These are phyloP conservation scores for Solanum corneliomulleri DNA, from an alignment of 257 asterid genomes.

Conservation along the genomic window DNA sequence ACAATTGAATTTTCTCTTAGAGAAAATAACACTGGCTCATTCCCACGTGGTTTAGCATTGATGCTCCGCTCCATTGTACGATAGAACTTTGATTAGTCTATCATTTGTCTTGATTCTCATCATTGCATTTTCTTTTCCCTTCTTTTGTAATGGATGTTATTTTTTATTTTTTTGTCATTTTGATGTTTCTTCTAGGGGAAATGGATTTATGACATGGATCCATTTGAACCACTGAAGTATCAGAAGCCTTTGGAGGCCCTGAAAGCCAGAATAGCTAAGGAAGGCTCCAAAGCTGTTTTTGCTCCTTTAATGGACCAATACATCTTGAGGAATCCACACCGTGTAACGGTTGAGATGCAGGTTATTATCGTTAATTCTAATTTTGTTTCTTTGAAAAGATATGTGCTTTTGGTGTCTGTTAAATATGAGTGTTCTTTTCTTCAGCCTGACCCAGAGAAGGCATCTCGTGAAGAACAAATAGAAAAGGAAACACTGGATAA, in stretches of 20 bases:
- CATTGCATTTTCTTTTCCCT: background rate
- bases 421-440: slow-evolving; percentile 8
- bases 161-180: background rate
- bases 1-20: slow-evolving; percentile 95
- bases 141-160: background rate
- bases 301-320: slow-evolving; percentile 75
- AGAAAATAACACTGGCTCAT: slow-evolving; percentile 97
- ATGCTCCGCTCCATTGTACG: slow-evolving; percentile 94
- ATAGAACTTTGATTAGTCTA: background rate
- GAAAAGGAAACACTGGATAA: slow-evolving; percentile 67
- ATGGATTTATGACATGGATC: slow-evolving; percentile 96
- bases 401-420: slow-evolving; percentile 5
- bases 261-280: slow-evolving; percentile 80
- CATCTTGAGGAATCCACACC: slow-evolving; percentile 73
- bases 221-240: slow-evolving; percentile 85
- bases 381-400: slow-evolving; percentile 8
- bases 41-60: slow-evolving; percentile 95
- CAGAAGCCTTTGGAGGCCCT: slow-evolving; percentile 74
- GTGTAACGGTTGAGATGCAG: slow-evolving; percentile 95
- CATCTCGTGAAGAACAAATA: slow-evolving; percentile 70
- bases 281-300: slow-evolving; percentile 93
- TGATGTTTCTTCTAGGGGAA: slow-evolving; percentile 52
- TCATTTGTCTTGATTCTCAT: slow-evolving; percentile 2
- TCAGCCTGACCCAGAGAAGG: slow-evolving; percentile 95
- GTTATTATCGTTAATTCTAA: slow-evolving; percentile 21